A percentile compares a stretch with the other conserved stretches of the same genome.
Evolutionary conservation across 2,329 filamentous ascomycete genomes (phyloP).

Genomic region (Stemphylium lycopersici): DNA sequence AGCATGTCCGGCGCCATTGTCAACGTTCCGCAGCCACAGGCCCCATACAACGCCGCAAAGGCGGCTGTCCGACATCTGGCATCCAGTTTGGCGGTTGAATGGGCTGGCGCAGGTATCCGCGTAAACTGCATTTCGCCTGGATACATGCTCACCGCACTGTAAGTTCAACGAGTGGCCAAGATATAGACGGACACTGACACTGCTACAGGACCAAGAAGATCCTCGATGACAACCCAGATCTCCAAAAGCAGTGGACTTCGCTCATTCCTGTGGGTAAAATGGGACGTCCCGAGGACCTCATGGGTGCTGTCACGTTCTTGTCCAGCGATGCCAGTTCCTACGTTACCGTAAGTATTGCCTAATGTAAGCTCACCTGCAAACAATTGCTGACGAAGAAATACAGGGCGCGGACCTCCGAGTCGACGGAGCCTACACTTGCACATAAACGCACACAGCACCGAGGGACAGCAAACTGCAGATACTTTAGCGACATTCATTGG

Average conservation of each 20-base stretch:
- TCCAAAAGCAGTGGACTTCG: conserved; percentile 88
- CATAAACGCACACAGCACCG: conserved; percentile 49
- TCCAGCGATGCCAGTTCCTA: conserved; percentile 71
- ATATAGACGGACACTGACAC: conserved; percentile 17
- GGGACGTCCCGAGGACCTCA: conserved; percentile 88
- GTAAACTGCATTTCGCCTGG: conserved; percentile 96
- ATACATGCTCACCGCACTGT: conserved; percentile 95
- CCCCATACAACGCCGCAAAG: conserved; percentile 91
- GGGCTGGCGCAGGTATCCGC: conserved; percentile 84
- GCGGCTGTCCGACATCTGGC: conserved; percentile 90
- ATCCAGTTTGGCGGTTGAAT: conserved; percentile 88
- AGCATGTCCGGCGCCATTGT: conserved; percentile 95
- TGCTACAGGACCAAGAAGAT: conserved; percentile 84
- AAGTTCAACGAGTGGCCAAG: conserved; percentile 50
- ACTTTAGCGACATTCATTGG: not conserved
- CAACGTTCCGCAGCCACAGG: conserved; percentile 93
- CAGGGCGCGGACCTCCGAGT: conserved; percentile 76
- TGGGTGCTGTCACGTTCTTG: conserved; percentile 89
- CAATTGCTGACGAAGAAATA: conserved; percentile 32
- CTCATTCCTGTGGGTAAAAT: conserved; percentile 93
- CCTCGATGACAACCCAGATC: conserved; percentile 87
- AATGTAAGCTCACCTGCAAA: not conserved
- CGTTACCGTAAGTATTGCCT: conserved; percentile 38
- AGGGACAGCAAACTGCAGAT: not conserved
- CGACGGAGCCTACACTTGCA: conserved; percentile 88